Evolutionary conservation across 2,329 filamentous ascomycete genomes (phyloP).

Genomic region (Aspergillus pseudotamarii): DNA sequence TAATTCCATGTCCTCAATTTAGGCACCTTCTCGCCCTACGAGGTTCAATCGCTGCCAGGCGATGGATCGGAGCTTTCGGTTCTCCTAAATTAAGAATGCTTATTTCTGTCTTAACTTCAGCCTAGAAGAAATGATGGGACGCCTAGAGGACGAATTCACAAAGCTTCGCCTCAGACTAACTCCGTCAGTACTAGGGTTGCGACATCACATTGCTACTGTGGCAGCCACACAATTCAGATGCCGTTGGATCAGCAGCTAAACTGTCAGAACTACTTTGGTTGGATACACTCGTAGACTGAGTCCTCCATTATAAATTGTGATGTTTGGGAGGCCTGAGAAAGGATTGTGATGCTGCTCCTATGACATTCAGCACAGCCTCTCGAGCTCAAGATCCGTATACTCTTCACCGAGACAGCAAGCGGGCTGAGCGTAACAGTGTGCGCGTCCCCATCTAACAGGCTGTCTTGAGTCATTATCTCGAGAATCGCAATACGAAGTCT

Average conservation of each 20-base stretch:
- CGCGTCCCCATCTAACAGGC: neutral
- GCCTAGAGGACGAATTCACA: neutral
- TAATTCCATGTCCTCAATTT: neutral
- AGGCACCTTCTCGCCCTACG: neutral
- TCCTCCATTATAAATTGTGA: neutral
- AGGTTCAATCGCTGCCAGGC: neutral
- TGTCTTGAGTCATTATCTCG: neutral
- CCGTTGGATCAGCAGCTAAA: neutral
- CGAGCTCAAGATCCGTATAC: neutral
- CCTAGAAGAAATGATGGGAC: neutral
- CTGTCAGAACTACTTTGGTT: neutral
- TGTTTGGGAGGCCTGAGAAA: neutral
- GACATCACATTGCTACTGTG: neutral
- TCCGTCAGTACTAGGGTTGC: neutral
- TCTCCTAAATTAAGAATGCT: neutral
- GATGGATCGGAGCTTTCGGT: neutral
- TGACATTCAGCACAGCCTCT: neutral
- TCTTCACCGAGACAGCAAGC: neutral
- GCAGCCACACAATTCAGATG: neutral
- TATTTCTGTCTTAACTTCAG: neutral
- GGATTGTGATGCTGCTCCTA: neutral
- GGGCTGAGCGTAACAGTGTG: neutral
- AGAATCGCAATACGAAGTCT: neutral
- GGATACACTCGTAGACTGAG: neutral
- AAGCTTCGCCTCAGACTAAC: neutral